phyloP scores from a whole-genome alignment of 1,284 basidiomycete species.

The Pseudozyma pruni region DNA sequence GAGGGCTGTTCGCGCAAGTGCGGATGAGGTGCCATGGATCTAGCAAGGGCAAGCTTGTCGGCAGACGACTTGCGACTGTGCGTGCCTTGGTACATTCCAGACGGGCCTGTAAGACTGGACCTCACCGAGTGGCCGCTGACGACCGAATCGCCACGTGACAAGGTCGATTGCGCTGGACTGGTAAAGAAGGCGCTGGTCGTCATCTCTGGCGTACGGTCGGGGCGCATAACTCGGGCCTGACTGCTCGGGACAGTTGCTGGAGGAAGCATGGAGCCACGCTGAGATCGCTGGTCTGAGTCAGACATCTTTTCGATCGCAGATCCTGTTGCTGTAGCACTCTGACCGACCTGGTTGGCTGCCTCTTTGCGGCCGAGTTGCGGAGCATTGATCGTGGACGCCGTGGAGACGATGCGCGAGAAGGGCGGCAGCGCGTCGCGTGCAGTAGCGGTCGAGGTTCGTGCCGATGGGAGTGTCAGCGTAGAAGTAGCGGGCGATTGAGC shows the following conservation, averaged over 20 bases:
- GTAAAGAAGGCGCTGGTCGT: conserved; percentile 1
- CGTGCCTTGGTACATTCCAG: conserved; percentile 16
- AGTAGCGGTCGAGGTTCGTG: conserved; percentile 28
- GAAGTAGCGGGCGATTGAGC: conserved; percentile 6
- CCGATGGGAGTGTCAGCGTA: conserved; percentile 12
- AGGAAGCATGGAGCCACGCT: background rate
- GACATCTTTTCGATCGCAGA: background rate
- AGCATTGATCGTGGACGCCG: conserved; percentile 33
- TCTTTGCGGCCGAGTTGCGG: background rate
- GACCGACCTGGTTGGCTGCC: background rate
- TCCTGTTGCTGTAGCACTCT: background rate
- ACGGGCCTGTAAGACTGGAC: conserved; percentile 18
- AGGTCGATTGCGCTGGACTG: conserved; percentile 21
- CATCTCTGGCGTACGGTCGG: conserved; percentile 31
- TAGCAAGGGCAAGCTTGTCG: conserved; percentile 31
- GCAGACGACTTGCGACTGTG: conserved; percentile 41
- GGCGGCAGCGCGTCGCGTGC: conserved; percentile 15
- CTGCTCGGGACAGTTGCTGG: background rate
- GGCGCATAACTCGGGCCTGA: background rate
- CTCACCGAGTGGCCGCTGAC: conserved; percentile 14
- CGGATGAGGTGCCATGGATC: conserved; percentile 33
- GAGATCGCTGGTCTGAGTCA: background rate
- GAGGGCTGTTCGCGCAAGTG: conserved; percentile 35
- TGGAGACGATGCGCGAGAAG: conserved; percentile 20
- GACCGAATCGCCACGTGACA: conserved; percentile 23